Evolutionary conservation across 139 green algal genomes (phyloP), one percentile per base, ranked within the genome.

Genomic region (Coccomyxa sp.): DNA sequence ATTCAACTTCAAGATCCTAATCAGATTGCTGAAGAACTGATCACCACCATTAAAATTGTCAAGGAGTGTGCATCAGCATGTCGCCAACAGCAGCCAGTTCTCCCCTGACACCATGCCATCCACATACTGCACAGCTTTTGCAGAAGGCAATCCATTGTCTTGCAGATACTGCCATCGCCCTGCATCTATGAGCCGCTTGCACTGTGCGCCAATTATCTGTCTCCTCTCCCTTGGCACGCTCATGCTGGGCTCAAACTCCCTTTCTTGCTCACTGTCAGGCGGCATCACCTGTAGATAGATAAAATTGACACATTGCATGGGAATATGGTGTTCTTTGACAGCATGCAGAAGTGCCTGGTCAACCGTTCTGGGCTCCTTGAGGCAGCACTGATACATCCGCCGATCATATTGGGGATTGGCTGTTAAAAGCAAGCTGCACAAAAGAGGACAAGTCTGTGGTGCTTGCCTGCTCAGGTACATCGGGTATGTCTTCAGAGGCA

Each of bases 111-210:
- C 85, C 13, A 76, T 38, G 0, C 87, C 31, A 0, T 85, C 71
- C 28, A 91, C 74, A 80, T 94, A 94, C 58, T 81, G 31, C 78
- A 93, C 86, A 18, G 87, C 76, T 18, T 66, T 27, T 27, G 84
- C 81, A 66, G 87, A 71, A 80, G 85, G 31, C 23, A 86, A 89
- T 12, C 77, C 63, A 45, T 82, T 74, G 58, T 83, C 28, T 13
- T 45, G 82, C 79, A 95, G 85, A 90, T 90, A 96, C 14, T 67
- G 76, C 82, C 89, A 58, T n/a, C 93, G 85, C 1, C 87, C 93
- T 13, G 60, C 67, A 81, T 96, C 93, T 25, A 96, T 91, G 27
- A 96, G 83, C 74, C 81, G 68, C 85, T 96, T 96, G 88, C 90
- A 94, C 71, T 85, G 86, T 32, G 63, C 67, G 0, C 93, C 93